Evolutionary conservation across 352 stramenopile genomes (phyloP), one percentile per base, ranked within the genome.

Genomic region (Phytopythium aichiense): DNA sequence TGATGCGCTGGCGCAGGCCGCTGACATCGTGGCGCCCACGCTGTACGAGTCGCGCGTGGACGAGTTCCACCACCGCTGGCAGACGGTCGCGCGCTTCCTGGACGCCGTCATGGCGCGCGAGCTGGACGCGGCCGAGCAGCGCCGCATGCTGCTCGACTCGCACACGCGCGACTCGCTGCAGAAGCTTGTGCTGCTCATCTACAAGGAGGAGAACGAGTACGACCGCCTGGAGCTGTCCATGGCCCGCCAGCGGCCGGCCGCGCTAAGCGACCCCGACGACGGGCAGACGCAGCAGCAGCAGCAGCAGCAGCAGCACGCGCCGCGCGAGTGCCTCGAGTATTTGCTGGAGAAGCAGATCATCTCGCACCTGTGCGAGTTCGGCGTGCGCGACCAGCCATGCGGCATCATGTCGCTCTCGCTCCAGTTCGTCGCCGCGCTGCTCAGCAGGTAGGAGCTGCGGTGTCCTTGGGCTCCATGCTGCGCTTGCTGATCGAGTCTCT

Each of bases 61-160:
- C 52, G 87, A 95, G 66, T 95, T 95, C 65, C 83, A 94, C 63
- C 83, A 94, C 65, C 83, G 81, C 22, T 95, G 87, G 87, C 79
- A 72, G 33, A 94, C 69, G 0, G 80, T 95, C 40, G 74, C 77
- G 63, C 83, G 78, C 60, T 94, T 94, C 60, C 74, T 94, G 16
- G 84, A 92, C 58, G 77, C 83, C 8, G 67, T 95, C 22, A 58
- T 90, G 56, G 72, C 75, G 9, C 81, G 84, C 31, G 76, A 92
- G 11, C 53, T 93, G 33, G 79, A 91, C 58, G 67, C 84, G 20
- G 61, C 58, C 35, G 81, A 92, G 66, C 86, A 94, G 70, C 79
- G 84, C n/a, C 79, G 80, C 1, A 69, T 91, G 49, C 65, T 94
- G 48, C 76, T 89, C 22, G 83, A 94, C 38, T 92, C 79, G 18